Base-by-base conservation (phyloP, 2,329 filamentous ascomycete species). In the Trichoderma guizhouense region DNA sequence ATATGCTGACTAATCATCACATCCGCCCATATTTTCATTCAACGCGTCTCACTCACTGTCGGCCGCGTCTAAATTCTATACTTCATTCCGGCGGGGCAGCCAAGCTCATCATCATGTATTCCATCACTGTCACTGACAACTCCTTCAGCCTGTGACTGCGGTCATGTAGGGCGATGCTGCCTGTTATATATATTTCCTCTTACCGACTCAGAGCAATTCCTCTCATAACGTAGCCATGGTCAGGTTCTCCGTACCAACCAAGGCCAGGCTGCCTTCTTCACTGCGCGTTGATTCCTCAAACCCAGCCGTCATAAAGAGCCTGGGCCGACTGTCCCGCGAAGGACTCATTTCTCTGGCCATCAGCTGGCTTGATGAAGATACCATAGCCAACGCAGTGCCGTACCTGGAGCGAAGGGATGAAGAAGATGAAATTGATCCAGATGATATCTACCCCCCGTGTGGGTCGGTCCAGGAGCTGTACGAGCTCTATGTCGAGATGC, bases 291-390 rank as follows among this genome's bases (percentile, higher is more conserved):
- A 90, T 71, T 84, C 91, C 9, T 84, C 87, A 72, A 92, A 91
- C 78, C 84, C 88, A 60, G 85, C 89, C 34, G 87, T 94, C 63
- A 80, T 87, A 74, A 93, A 92, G 79, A 85, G 88, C 53, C 85
- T 97, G 63, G 87, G 85, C 73, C 91, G 90, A 69, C 86, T 97
- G 21, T 92, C 93, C 2, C 90, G 93, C 65, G 84, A 90, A 61
- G 90, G 92, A 0, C 87, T 97, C 26, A 82, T 96, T 30, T 88
- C 90, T 0, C 86, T 97, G 9, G 92, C 88, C 0, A 86, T 94
- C 26, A 87, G 92, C 82, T 97, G 94, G 94, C 89, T 97, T 3
- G 88, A 91, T 71, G 88, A 91, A 63, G 84, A 86, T 74, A 91
- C 92, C 74, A 84, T 89, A 53, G 81, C 86, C 86, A 78, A 86